Percentiles rank a stretch among this genome's conserved stretches.
Conservation (phyloP, 2,329 filamentous ascomycete genomes). For the Ophiosphaerella korrae region DNA sequence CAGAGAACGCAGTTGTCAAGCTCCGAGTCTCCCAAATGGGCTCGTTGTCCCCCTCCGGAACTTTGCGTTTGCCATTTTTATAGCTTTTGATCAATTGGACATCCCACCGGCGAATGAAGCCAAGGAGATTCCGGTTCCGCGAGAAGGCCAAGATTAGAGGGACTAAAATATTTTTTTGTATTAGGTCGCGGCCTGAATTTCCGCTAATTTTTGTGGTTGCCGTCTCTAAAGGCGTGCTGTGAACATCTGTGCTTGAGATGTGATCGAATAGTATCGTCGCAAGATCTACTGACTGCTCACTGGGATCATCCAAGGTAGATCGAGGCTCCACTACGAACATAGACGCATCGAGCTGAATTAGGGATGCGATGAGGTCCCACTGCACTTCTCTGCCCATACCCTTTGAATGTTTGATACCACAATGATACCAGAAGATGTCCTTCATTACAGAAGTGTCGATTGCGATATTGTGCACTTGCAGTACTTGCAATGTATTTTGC, state of each 20-base stretch:
- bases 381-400: slow-evolving; percentile 23
- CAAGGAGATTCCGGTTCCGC: slow-evolving; percentile 39
- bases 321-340: slow-evolving; percentile 37
- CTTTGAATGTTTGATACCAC: slow-evolving; percentile 36
- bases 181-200: neutral
- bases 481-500: slow-evolving; percentile 28
- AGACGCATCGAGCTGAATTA: slow-evolving; percentile 40
- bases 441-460: slow-evolving; percentile 36
- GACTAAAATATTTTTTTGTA: slow-evolving; percentile 29
- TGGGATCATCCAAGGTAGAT: slow-evolving; percentile 8
- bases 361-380: slow-evolving; percentile 40
- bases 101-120: slow-evolving; percentile 44
- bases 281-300: slow-evolving; percentile 30
- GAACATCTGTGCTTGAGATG: slow-evolving; percentile 28
- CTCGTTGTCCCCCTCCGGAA: slow-evolving; percentile 18
- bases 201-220: neutral
- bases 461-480: slow-evolving; percentile 29
- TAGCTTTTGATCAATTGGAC: slow-evolving; percentile 32
- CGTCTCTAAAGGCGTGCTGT: slow-evolving; percentile 9
- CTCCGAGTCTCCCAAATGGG: slow-evolving; percentile 39
- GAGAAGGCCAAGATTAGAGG: slow-evolving; percentile 43
- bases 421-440: slow-evolving; percentile 43
- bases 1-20: slow-evolving; percentile 26
- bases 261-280: slow-evolving; percentile 35
- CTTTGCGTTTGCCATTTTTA: slow-evolving; percentile 20